phyloP scores from a whole-genome alignment of 305 asterid genomes.

The Euphrasia arctica region DNA sequence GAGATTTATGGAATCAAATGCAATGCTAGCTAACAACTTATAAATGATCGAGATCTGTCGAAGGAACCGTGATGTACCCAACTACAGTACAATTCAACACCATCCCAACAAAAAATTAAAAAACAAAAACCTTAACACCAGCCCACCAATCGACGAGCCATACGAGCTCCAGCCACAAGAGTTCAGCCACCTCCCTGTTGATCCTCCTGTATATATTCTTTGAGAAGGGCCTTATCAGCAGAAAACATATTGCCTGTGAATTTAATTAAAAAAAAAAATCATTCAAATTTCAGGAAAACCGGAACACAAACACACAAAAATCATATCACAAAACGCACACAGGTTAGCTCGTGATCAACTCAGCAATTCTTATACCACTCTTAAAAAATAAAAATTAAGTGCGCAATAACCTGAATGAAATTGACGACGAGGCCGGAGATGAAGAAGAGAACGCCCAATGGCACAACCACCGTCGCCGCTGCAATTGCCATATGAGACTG shows the following conservation, averaged over 20 bases:
- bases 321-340: conserved; percentile 1
- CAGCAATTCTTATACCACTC: conserved; percentile 9
- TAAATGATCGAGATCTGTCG: neutral
- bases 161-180: conserved; percentile 76
- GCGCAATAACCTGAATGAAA: conserved; percentile 31
- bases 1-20: neutral
- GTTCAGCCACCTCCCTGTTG: conserved; percentile 58
- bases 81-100: neutral
- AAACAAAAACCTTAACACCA: conserved; percentile 54
- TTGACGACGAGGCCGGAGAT: conserved; percentile 46
- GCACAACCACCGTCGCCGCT: conserved; percentile 44
- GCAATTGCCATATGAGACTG: conserved; percentile 38
- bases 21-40: conserved; percentile 16
- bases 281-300: conserved; percentile 12
- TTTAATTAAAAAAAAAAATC: conserved; percentile 3
- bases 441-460: conserved; percentile 46
- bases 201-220: conserved; percentile 67
- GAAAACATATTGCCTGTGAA: conserved; percentile 58
- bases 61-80: neutral
- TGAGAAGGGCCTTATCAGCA: conserved; percentile 57
- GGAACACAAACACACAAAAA: neutral
- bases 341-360: conserved; percentile 19
- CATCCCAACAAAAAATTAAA: neutral
- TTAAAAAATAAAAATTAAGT: neutral
- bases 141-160: conserved; percentile 93